Evolutionary conservation across 2,329 filamentous ascomycete genomes (phyloP).

Genomic region (Colletotrichum destructivum): DNA sequence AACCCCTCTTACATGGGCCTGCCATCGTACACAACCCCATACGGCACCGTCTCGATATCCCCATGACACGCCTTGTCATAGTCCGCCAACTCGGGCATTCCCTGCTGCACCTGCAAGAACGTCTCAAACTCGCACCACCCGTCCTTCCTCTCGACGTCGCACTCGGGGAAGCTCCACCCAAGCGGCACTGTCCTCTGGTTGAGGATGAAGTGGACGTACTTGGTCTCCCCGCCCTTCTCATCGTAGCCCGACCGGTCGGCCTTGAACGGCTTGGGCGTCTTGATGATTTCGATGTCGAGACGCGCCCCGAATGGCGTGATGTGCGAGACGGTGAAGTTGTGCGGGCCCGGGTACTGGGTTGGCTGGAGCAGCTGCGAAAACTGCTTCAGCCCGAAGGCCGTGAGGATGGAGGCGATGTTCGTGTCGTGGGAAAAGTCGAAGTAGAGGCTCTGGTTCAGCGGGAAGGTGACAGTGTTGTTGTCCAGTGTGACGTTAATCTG

Average conservation of each 20-base stretch:
- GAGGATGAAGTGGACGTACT: constrained; percentile 81
- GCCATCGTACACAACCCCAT: constrained; percentile 58
- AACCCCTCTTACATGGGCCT: constrained; percentile 47
- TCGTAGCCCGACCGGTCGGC: constrained; percentile 69
- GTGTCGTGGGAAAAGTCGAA: constrained; percentile 86
- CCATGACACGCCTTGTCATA: constrained; percentile 79
- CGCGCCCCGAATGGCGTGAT: constrained; percentile 81
- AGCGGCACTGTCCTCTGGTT: constrained; percentile 83
- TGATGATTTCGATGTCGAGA: constrained; percentile 82
- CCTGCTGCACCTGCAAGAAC: constrained; percentile 75
- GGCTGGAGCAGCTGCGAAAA: constrained; percentile 74
- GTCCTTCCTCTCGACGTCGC: constrained; percentile 74
- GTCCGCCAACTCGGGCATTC: constrained; percentile 70
- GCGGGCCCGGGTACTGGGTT: constrained; percentile 67
- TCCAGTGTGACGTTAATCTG: constrained; percentile 81
- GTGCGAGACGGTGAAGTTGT: constrained; percentile 77
- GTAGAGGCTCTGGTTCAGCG: constrained; percentile 80
- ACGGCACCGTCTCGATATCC: constrained; percentile 55
- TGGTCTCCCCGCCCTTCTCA: constrained; percentile 67
- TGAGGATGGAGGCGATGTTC: constrained; percentile 78
- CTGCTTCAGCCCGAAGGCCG: constrained; percentile 80
- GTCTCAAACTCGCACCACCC: constrained; percentile 83
- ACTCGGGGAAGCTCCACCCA: constrained; percentile 75
- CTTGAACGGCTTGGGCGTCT: constrained; percentile 74
- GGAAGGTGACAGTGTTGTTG: constrained; percentile 78